Conservation (phyloP, 768 basidiomycete species). For the Auricularia sp. region DNA sequence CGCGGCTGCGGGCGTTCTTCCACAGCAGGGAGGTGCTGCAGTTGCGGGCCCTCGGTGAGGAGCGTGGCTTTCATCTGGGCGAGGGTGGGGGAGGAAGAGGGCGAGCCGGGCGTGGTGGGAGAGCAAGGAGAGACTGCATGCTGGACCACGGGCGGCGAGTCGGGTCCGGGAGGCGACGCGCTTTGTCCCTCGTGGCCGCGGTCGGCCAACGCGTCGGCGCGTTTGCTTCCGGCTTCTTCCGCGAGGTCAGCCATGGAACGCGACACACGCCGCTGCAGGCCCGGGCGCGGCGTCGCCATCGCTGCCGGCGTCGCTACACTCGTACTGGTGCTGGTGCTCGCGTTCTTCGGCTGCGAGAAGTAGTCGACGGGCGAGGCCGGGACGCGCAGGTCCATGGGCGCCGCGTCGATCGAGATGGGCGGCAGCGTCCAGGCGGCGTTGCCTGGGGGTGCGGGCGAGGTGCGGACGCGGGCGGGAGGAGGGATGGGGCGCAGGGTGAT, state of each 20-base stretch:
- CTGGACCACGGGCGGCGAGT: neutral
- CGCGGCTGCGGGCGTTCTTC: constrained; percentile 27
- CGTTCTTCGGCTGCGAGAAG: neutral
- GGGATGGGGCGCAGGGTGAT: no score
- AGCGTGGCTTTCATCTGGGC: neutral
- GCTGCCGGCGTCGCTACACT: neutral
- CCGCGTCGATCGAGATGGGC: no score
- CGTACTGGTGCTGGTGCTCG: neutral
- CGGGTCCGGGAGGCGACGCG: neutral
- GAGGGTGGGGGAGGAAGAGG: neutral
- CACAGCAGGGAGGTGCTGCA: constrained; percentile 3
- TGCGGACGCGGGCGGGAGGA: no score
- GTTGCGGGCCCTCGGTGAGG: neutral
- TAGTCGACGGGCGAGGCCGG: neutral
- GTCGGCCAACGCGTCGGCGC: neutral
- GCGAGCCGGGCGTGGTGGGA: neutral
- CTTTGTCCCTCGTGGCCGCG: neutral
- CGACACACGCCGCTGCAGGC: neutral
- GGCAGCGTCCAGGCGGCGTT: no score
- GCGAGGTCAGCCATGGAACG: neutral
- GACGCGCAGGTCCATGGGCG: no score
- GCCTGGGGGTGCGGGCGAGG: no score
- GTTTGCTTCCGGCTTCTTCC: neutral
- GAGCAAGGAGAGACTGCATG: neutral
- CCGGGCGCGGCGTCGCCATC: neutral